Percentiles rank a stretch among this genome's conserved stretches.
phyloP scores from a whole-genome alignment of 306 rosid species.

The Cicer bijugum region DNA sequence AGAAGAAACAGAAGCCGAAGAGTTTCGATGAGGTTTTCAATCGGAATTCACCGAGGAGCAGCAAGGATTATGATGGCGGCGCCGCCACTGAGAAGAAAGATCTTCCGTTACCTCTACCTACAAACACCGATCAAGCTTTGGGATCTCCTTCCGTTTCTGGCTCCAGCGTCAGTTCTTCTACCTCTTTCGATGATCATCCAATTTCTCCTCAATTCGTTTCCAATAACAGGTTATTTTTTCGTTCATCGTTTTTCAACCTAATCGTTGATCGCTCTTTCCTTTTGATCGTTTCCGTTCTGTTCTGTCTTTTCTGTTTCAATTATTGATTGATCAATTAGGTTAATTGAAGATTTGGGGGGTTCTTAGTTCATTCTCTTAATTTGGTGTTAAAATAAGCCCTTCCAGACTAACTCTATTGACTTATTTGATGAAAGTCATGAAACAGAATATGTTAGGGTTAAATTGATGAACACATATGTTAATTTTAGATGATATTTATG shows the following conservation, averaged over 20 bases:
- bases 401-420: neutral
- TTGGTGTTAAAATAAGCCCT: neutral
- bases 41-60: constrained; percentile 62
- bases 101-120: constrained; percentile 75
- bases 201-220: constrained; percentile 50
- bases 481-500: constrained; percentile 13
- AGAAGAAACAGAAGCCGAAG: constrained; percentile 48
- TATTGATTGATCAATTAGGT: constrained; percentile 13
- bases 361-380: neutral
- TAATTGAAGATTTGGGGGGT: constrained; percentile 9
- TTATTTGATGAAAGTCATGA: neutral
- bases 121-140: constrained; percentile 54
- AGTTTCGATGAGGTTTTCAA: constrained; percentile 67
- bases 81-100: constrained; percentile 51
- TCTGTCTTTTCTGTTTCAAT: neutral
- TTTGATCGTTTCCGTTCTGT: neutral
- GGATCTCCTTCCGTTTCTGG: constrained; percentile 71
- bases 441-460: constrained; percentile 6
- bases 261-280: neutral
- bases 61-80: constrained; percentile 64
- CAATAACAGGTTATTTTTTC: constrained; percentile 60
- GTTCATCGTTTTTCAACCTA: neutral
- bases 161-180: constrained; percentile 79
- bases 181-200: constrained; percentile 71
- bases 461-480: constrained; percentile 19